Conservation (phyloP, 345 rosid species). For the Trapa incisa region DNA sequence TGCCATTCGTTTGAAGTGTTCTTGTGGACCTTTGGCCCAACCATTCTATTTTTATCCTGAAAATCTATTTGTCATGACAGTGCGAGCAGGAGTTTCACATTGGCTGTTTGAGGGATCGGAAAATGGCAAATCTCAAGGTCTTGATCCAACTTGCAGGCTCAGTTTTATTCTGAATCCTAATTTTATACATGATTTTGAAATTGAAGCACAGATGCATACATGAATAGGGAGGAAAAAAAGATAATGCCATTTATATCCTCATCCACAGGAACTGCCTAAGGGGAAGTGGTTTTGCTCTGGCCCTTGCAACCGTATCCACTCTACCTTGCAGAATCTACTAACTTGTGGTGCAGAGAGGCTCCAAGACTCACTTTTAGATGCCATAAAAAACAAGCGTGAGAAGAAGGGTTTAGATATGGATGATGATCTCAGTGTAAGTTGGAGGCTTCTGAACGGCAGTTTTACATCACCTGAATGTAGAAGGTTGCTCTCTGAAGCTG, state of each 20-base stretch:
- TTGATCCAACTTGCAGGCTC: constrained; percentile 8
- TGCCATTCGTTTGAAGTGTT: background rate
- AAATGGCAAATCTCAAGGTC: constrained; percentile 82
- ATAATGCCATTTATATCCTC: constrained; percentile 10
- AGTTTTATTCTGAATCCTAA: background rate
- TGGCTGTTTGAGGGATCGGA: constrained; percentile 79
- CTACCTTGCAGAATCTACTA: constrained; percentile 58
- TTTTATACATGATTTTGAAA: background rate
- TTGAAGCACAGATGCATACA: background rate
- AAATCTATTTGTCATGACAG: constrained; percentile 22
- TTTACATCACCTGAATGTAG: constrained; percentile 48
- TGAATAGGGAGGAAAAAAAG: background rate
- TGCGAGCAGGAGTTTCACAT: constrained; percentile 94
- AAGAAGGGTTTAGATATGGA: constrained; percentile 24
- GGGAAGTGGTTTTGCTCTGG: constrained; percentile 91
- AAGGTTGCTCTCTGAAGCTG: constrained; percentile 69
- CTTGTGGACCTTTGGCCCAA: background rate
- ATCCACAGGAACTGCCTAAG: constrained; percentile 68
- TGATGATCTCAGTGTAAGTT: constrained; percentile 45
- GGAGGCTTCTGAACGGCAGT: constrained; percentile 82
- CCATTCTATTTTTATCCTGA: background rate
- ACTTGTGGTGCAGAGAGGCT: constrained; percentile 58
- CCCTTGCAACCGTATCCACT: constrained; percentile 62
- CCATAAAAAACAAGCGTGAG: constrained; percentile 37
- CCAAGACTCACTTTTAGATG: constrained; percentile 47